Conservation (phyloP, 192 early-diverging fungal species). For the Umbelopsis isabellina region DNA sequence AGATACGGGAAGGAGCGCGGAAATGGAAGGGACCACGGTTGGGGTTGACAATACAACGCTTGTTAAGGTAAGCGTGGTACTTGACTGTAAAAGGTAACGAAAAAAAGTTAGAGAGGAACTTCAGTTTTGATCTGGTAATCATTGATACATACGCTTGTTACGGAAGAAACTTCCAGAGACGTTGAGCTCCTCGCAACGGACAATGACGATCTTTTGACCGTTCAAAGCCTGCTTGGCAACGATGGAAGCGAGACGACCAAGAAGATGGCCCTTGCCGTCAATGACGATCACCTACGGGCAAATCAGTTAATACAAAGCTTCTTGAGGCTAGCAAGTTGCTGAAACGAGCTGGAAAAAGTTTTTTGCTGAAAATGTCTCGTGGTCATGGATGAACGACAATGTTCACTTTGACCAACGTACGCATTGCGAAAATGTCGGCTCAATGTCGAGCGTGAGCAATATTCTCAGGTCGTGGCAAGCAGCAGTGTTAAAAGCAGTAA, state of each 20-base stretch:
- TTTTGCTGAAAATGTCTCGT: too few species aligned
- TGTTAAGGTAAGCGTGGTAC: slow-evolving; percentile 96
- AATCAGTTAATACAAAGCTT: not conserved
- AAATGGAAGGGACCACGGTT: slow-evolving; percentile 97
- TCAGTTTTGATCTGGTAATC: not conserved
- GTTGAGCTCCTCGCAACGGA: slow-evolving; percentile 99
- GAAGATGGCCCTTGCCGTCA: slow-evolving; percentile 98
- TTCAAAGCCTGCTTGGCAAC: slow-evolving; percentile 97
- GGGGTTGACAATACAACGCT: slow-evolving; percentile 98
- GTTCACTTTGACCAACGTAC: not conserved
- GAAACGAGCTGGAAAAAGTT: too few species aligned
- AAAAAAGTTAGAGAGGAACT: not conserved
- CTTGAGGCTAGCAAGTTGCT: not conserved
- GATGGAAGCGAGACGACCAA: slow-evolving; percentile 97
- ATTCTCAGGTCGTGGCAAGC: not conserved
- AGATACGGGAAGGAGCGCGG: slow-evolving; percentile 96
- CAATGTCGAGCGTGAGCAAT: not conserved
- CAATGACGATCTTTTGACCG: slow-evolving; percentile 96
- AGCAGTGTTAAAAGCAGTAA: not conserved
- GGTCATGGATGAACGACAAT: not conserved
- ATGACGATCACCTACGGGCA: slow-evolving; percentile 89
- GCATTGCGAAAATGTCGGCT: not conserved
- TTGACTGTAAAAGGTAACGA: slow-evolving; percentile 63
- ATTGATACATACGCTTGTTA: slow-evolving; percentile 90
- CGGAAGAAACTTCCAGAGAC: slow-evolving; percentile 98